Base-by-base conservation (phyloP, 306 rosid genomes). In the Lotus japonicus region DNA sequence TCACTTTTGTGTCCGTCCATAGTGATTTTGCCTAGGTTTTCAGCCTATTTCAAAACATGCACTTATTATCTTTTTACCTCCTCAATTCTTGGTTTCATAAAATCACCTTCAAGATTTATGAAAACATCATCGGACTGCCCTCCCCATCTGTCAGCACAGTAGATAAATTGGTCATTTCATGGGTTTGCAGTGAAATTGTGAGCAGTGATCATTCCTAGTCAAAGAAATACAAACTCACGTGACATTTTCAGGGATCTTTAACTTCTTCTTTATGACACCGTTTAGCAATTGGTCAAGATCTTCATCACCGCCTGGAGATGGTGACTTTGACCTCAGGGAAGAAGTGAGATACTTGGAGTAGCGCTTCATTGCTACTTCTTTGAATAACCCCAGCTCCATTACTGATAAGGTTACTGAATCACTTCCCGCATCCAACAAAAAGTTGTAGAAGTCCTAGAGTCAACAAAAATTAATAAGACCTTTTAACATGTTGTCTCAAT, bases 51-150 rank as follows among this genome's bases (percentile, higher is more conserved):
- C 7, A n/a, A n/a, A n/a, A n/a, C n/a, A n/a, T n/a, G 5, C 9
- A 7, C 53, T 36, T 11, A 6, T 26, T 18, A 11, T 16, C 11
- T 46, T 72, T 53, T 68, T 82, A 88, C 98, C 99, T 87, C 96
- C 8, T 72, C 59, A 52, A 94, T 94, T 75, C 96, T 84, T 43
- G 99, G 97, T 48, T 31, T 94, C 99, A 94, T 94, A 48, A 94
- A 94, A 48, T 94, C 99, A 12, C 84, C 89, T 33, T 7, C 11
- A 26, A 94, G 72, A 11, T 33, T 0, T 2, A 4, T 0, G 35
- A 88, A 94, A 4, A 85, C 99, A 0, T 9, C 0, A 3, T 14
- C 50, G 2, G 85, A 51, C 53, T 94, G 96, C 14, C 73, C 84
- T 71, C 85, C 84, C 98, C 98, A 94, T 71, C 98, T 94, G 80